Percentiles rank a stretch among this genome's conserved stretches.
These are phyloP conservation scores for Phaeotremella skinneri DNA, from an alignment of 768 basidiomycete species.

Conservation along the genomic window DNA sequence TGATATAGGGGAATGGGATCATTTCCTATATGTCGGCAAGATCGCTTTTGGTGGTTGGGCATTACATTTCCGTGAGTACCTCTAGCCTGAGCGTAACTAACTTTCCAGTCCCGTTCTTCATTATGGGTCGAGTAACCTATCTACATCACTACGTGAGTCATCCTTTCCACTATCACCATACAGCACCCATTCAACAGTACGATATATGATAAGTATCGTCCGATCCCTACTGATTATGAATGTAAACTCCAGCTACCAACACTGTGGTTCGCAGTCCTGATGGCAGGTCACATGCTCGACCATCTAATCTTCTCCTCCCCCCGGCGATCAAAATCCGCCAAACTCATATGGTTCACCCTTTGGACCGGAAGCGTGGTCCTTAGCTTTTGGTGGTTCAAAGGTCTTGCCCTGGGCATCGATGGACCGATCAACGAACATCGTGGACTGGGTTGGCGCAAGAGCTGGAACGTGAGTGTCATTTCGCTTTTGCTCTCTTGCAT, in stretches of 20 bases:
- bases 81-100: not conserved
- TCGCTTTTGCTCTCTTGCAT: not conserved
- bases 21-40: conserved; percentile 88
- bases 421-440: conserved; percentile 77
- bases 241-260: conserved; percentile 69
- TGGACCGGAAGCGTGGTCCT: conserved; percentile 62
- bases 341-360: conserved; percentile 68
- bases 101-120: conserved; percentile 79
- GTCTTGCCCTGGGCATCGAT: conserved; percentile 84
- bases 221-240: conserved; percentile 11
- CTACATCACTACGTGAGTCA: conserved; percentile 86
- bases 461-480: conserved; percentile 51
- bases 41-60: conserved; percentile 88
- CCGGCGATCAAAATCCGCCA: conserved; percentile 57
- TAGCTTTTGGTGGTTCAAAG: conserved; percentile 95
- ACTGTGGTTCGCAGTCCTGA: conserved; percentile 91
- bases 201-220: conserved; percentile 4
- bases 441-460: conserved; percentile 76
- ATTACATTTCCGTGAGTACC: conserved; percentile 75
- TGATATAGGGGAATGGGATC: conserved; percentile 89
- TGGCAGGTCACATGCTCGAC: conserved; percentile 85
- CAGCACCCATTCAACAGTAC: not conserved
- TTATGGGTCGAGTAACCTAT: conserved; percentile 94
- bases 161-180: not conserved
- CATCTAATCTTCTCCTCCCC: conserved; percentile 81